Evolutionary conservation across 2,329 filamentous ascomycete genomes (phyloP), one percentile per base, ranked within the genome.

Genomic region (Beauveria sp.): DNA sequence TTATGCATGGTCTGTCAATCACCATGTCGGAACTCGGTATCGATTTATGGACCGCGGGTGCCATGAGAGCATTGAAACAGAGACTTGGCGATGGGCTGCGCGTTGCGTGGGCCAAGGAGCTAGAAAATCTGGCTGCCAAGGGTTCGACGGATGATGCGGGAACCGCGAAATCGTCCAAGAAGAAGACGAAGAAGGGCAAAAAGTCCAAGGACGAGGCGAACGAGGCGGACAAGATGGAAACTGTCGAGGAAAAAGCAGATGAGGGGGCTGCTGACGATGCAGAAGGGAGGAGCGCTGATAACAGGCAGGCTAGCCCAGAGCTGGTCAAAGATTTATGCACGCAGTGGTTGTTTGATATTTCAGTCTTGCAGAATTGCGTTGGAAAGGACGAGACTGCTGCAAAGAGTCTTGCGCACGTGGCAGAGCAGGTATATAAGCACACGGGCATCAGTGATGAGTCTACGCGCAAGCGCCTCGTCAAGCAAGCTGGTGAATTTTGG

Each of bases 1-100:
- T 96, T 60, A 69, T 97, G 54, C 84, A 85, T 26, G 79, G 79
- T 50, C 70, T 96, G 30, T 83, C 84, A 5, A 75, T 77, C 52
- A 78, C 81, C 5, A 96, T 97, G 91, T 82, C 82, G 3, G 77
- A 80, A 14, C 77, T 82, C 3, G 93, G 93, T 0, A 78, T 83
- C 51, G 93, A 97, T 71, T 73, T 97, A 3, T 98, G 93, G 93
- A 92, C 87, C 58, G 81, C 84, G 2, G 78, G 79, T 2, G 89
- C 90, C 0, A 82, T 93, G 1, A 67, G 68, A 0, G 76, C 78
- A 0, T 69, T 96, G 65, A 95, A 91, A 73, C 70, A 68, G n/a
- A 71, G 78, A 51, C 69, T 91, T 6, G 71, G 77, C 6, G 72
- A 74, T 47, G 74, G 80, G 54, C 70, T 93, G 1, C 74, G 73